Evolutionary conservation across 2,329 filamentous ascomycete genomes (phyloP), one percentile per base, ranked within the genome.

Genomic region (Decorospora gaudefroyi): DNA sequence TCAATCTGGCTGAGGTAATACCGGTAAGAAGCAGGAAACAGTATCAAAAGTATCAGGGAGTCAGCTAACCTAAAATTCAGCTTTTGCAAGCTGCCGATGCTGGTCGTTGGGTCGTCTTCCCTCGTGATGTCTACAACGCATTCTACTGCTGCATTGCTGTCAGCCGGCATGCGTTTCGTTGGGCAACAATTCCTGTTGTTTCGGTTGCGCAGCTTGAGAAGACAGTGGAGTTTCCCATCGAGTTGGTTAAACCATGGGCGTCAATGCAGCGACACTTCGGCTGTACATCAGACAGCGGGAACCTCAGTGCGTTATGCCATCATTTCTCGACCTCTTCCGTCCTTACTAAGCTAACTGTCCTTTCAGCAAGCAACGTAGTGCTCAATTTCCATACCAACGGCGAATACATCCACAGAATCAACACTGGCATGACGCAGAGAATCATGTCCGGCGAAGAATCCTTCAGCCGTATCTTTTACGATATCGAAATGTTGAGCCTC

Each of bases 341-440:
- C 9, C n/a, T 11, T 12, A 25, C 10, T 9, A 11, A 4, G 17
- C 12, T 22, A 16, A 23, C 18, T n/a, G 8, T 3, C 6, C 12
- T 16, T 3, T 9, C 10, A 39, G 35, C 35, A 23, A 23, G 35
- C 10, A 43, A 37, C 18, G 16, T 35, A 10, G 16, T 43, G 10
- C 40, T 43, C 23, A 43, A 43, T n/a, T 43, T 36, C 40, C 15
- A 35, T 15, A 36, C 23, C 4, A 17, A 16, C n/a, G 40, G 31
- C 16, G 32, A 12, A 4, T 26, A 34, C 25, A 31, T 19, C 4
- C 28, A 35, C 12, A 28, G 18, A 27, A 43, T 43, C 32, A 43
- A 43, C 15, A 18, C 25, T 11, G 31, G 33, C 4, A 43, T 43
- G 31, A 18, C 32, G 21, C 9, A 32, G 25, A 10, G 23, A 6